Percentiles rank a stretch among this genome's conserved stretches.
These are phyloP conservation scores for Serendipita sp. DNA, from an alignment of 768 basidiomycete genomes.

Conservation along the genomic window DNA sequence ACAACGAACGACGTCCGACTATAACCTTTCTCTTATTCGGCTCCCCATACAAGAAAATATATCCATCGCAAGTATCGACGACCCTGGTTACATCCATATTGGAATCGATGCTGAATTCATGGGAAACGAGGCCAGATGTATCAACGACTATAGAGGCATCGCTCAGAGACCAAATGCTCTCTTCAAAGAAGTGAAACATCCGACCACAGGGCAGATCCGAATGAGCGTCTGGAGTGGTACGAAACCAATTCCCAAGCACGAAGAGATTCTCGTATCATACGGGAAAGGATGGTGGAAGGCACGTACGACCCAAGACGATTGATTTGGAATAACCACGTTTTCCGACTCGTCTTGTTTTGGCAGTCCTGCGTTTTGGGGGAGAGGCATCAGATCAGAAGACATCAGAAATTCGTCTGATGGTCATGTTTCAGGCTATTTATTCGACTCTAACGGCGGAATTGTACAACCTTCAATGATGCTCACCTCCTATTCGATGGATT, in stretches of 20 bases:
- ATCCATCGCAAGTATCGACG: neutral
- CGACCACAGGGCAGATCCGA: slow-evolving; percentile 39
- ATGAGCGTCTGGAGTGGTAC: slow-evolving; percentile 62
- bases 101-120: slow-evolving; percentile 55
- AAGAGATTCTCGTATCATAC: slow-evolving; percentile 78
- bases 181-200: slow-evolving; percentile 39
- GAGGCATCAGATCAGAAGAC: too few species aligned
- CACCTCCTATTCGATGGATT: too few species aligned
- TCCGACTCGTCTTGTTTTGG: too few species aligned
- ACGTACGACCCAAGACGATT: slow-evolving; percentile 17
- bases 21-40: slow-evolving; percentile 70
- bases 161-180: slow-evolving; percentile 47
- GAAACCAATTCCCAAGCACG: slow-evolving; percentile 51
- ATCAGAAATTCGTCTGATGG: too few species aligned
- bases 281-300: slow-evolving; percentile 74
- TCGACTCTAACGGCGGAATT: too few species aligned
- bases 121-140: slow-evolving; percentile 80
- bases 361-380: too few species aligned
- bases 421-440: too few species aligned
- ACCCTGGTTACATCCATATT: slow-evolving; percentile 36
- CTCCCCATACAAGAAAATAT: neutral
- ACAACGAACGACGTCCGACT: slow-evolving; percentile 57
- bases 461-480: too few species aligned
- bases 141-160: slow-evolving; percentile 85
- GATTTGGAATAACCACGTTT: too few species aligned